Evolutionary conservation across 2,329 filamentous ascomycete genomes (phyloP).

Genomic region (Colletotrichum sansevieriae): DNA sequence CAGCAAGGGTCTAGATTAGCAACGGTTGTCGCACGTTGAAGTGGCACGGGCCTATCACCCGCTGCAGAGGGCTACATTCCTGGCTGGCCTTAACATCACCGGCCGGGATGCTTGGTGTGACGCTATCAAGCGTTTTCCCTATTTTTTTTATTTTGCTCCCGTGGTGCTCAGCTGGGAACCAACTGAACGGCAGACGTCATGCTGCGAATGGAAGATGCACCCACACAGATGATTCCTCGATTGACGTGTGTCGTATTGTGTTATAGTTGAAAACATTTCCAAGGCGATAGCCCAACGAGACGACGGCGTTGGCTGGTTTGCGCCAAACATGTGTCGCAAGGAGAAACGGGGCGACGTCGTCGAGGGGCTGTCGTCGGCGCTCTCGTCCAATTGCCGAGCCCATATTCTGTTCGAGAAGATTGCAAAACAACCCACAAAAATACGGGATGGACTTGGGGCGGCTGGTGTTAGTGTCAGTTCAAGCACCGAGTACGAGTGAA

Average conservation of each 20-base stretch:
- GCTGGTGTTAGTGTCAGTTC: neutral
- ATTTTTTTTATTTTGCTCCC: neutral
- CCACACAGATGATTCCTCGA: conserved; percentile 6
- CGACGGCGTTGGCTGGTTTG: conserved; percentile 18
- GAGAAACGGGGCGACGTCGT: conserved; percentile 13
- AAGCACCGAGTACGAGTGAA: conserved; percentile 5
- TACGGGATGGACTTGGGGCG: conserved; percentile 3
- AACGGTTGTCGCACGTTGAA: conserved; percentile 33
- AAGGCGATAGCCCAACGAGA: conserved; percentile 17
- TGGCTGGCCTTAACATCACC: conserved; percentile 35
- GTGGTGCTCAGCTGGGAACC: neutral
- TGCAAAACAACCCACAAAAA: conserved; percentile 25
- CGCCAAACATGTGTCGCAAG: conserved; percentile 32
- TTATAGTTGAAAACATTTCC: conserved; percentile 4
- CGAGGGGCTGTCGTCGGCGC: conserved; percentile 22
- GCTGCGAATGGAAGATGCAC: neutral
- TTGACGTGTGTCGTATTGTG: conserved; percentile 29
- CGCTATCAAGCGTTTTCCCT: neutral
- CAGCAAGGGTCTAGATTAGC: conserved; percentile 28
- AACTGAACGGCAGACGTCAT: conserved; percentile 3
- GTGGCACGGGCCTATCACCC: conserved; percentile 38
- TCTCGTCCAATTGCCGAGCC: conserved; percentile 14
- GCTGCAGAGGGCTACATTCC: conserved; percentile 26
- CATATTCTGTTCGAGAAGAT: conserved; percentile 9
- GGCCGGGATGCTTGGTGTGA: conserved; percentile 34